Evolutionary conservation across 495 filamentous ascomycete species (phyloP).

Genomic region (Penicillium pancosmium): DNA sequence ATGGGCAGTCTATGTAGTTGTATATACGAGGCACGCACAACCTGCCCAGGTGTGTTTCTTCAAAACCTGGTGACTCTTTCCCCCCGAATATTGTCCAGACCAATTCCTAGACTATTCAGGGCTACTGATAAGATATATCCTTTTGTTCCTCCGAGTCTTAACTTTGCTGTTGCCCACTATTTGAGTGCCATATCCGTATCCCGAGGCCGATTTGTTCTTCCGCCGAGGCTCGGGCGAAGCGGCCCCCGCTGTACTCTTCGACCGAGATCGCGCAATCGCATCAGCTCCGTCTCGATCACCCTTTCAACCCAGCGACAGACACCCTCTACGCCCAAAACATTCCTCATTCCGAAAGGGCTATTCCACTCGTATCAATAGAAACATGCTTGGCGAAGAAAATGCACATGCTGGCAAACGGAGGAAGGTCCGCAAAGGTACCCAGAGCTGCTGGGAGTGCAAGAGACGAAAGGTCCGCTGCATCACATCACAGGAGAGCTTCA

Average conservation of each 20-base stretch:
- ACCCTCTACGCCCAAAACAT: neutral
- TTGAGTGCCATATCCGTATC: neutral
- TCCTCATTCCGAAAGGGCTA: neutral
- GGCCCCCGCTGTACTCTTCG: neutral
- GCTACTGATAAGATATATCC: neutral
- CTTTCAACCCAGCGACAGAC: neutral
- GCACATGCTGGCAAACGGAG: conserved; percentile 22
- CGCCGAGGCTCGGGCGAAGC: neutral
- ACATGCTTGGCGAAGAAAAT: neutral
- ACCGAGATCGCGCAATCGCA: neutral
- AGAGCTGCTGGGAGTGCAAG: conserved; percentile 22
- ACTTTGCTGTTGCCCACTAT: neutral
- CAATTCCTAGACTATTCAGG: no score
- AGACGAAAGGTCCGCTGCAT: conserved; percentile 43
- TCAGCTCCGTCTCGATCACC: neutral
- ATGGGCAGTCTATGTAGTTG: no score
- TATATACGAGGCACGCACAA: no score
- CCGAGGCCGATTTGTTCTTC: neutral
- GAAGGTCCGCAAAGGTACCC: conserved; percentile 43
- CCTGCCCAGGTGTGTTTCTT: no score
- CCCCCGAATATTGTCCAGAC: no score
- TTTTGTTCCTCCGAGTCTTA: no score
- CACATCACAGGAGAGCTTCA: conserved; percentile 24
- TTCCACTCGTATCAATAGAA: neutral
- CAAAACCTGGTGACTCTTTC: no score